A percentile compares a stretch with the other conserved stretches of the same genome.
Evolutionary conservation across 306 rosid genomes (phyloP).

Genomic region (Citrullus amarus): DNA sequence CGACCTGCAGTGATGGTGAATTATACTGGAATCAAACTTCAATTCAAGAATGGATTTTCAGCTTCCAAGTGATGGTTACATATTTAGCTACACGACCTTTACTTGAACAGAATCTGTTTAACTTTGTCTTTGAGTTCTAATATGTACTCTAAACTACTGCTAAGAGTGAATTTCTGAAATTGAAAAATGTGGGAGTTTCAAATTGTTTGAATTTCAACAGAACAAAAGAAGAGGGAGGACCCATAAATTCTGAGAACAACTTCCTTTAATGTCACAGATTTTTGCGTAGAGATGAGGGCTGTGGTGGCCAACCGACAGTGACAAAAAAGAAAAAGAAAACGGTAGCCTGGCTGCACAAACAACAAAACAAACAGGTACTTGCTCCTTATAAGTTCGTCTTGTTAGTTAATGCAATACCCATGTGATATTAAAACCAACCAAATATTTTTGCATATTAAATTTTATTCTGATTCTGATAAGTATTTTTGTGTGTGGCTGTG

Average conservation of each 20-base stretch:
- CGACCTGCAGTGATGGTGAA: constrained; percentile 5
- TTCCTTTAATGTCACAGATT: background rate
- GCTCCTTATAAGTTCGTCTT: background rate
- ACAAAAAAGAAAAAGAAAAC: background rate
- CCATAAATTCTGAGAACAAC: background rate
- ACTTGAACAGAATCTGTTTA: too few relatives aligned
- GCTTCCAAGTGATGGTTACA: background rate
- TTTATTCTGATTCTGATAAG: background rate
- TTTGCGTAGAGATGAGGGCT: background rate
- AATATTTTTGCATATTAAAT: background rate
- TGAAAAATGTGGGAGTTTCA: background rate
- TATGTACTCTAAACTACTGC: background rate
- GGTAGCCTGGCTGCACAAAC: background rate
- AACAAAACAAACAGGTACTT: constrained; percentile 5
- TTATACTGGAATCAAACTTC: background rate
- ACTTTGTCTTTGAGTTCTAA: too few relatives aligned
- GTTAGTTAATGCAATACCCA: background rate
- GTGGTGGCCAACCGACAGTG: background rate
- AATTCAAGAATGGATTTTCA: background rate
- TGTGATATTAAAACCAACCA: background rate
- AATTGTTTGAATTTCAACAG: background rate
- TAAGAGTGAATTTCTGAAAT: background rate
- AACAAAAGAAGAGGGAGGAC: background rate
- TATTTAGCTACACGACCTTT: background rate
- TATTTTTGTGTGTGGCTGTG: background rate